phyloP scores from a whole-genome alignment of 805 yeast genomes.

The Candida nitratophila region DNA sequence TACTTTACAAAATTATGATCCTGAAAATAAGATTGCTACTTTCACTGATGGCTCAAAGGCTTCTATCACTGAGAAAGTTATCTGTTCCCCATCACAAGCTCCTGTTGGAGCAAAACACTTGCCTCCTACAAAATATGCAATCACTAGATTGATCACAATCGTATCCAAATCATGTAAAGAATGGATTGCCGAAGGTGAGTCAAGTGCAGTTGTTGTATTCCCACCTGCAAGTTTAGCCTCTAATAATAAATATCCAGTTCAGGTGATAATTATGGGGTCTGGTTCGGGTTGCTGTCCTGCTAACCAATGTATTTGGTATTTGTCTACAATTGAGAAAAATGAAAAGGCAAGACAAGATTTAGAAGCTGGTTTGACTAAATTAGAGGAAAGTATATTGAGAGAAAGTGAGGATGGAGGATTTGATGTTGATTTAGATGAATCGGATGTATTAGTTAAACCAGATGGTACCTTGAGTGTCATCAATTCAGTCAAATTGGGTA shows the following conservation, averaged over 20 bases:
- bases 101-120: slow-evolving; percentile 34
- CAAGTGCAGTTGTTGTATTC: slow-evolving; percentile 83
- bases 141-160: slow-evolving; percentile 72
- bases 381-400: slow-evolving; percentile 74
- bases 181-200: slow-evolving; percentile 85
- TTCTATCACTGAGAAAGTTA: slow-evolving; percentile 70
- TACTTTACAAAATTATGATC: slow-evolving; percentile 56
- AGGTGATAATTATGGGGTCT: slow-evolving; percentile 79
- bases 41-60: slow-evolving; percentile 72
- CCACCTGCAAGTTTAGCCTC: slow-evolving; percentile 76
- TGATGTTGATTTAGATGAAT: slow-evolving; percentile 42
- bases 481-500: slow-evolving; percentile 79
- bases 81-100: slow-evolving; percentile 67
- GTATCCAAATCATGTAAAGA: slow-evolving; percentile 84
- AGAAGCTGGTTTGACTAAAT: slow-evolving; percentile 69
- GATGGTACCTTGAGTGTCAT: slow-evolving; percentile 59
- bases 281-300: slow-evolving; percentile 81
- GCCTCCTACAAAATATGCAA: slow-evolving; percentile 42
- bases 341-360: slow-evolving; percentile 68
- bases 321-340: slow-evolving; percentile 66
- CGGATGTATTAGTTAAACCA: slow-evolving; percentile 44
- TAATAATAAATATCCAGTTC: slow-evolving; percentile 67
- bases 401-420: slow-evolving; percentile 61
- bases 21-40: slow-evolving; percentile 55
- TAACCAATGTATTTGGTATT: slow-evolving; percentile 89